Percentiles rank a stretch among this genome's conserved stretches.
phyloP scores from a whole-genome alignment of 2,329 filamentous ascomycete species.

The Diaporthe eres region DNA sequence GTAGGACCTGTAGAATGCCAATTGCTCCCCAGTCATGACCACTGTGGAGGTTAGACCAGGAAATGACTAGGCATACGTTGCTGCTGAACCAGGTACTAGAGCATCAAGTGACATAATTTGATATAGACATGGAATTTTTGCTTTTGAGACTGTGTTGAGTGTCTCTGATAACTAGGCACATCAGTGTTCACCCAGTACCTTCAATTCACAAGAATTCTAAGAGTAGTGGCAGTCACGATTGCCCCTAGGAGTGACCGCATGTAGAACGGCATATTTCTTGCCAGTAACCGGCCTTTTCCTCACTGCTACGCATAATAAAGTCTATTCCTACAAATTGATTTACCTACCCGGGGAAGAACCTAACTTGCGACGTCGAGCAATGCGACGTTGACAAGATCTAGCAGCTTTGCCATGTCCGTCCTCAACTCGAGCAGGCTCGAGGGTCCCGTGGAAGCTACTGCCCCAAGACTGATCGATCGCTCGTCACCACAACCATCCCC shows the following conservation, averaged over 20 bases:
- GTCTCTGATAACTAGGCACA: fast-evolving
- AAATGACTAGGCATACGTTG: background rate
- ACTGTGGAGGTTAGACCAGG: background rate
- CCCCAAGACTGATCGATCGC: background rate
- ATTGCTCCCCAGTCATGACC: constrained; percentile 4
- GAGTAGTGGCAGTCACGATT: background rate
- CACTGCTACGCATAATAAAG: too few relatives aligned
- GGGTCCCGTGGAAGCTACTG: background rate
- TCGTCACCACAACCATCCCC: background rate
- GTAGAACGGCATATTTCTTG: background rate
- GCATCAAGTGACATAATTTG: background rate
- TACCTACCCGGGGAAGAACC: background rate
- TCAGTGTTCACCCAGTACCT: background rate
- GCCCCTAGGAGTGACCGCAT: background rate
- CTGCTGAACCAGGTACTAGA: background rate
- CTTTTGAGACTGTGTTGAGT: background rate
- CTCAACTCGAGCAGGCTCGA: background rate
- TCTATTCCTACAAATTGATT: background rate
- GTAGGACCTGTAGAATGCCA: background rate
- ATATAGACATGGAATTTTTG: fast-evolving
- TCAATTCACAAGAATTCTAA: background rate
- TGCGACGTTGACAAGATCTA: background rate
- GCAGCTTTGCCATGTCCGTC: background rate
- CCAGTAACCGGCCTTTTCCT: background rate
- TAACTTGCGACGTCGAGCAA: background rate